Evolutionary conservation across 2,329 filamentous ascomycete genomes (phyloP).

Genomic region (Aureobasidium leucospermi): DNA sequence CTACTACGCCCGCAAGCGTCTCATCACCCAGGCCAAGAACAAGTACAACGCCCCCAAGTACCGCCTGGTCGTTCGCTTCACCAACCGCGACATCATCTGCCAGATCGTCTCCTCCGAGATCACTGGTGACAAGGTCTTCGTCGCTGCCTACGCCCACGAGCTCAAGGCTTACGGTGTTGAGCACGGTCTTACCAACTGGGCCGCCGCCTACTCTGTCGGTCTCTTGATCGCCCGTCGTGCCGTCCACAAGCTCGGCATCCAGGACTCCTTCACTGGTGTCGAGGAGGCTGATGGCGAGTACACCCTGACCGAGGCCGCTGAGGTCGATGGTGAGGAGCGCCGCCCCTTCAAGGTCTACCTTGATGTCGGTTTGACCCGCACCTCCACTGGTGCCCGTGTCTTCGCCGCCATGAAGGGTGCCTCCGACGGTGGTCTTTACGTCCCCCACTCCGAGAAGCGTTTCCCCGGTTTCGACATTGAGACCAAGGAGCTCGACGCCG

Average conservation of each 20-base stretch:
- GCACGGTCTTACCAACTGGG: slow-evolving; percentile 99
- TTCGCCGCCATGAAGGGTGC: slow-evolving; percentile 99
- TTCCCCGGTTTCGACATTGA: slow-evolving; percentile 99
- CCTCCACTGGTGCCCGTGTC: slow-evolving; percentile 96
- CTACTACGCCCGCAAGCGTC: slow-evolving; percentile 99
- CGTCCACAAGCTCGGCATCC: slow-evolving; percentile 92
- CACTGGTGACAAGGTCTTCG: slow-evolving; percentile 94
- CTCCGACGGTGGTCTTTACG: slow-evolving; percentile 91
- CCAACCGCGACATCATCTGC: slow-evolving; percentile 91
- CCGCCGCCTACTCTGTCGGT: slow-evolving; percentile 92
- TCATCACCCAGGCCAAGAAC: slow-evolving; percentile 99
- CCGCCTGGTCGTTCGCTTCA: slow-evolving; percentile 84
- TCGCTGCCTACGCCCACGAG: slow-evolving; percentile 91
- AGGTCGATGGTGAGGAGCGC: slow-evolving; percentile 79
- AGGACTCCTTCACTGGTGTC: slow-evolving; percentile 88
- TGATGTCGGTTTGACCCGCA: slow-evolving; percentile 94
- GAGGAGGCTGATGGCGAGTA: slow-evolving; percentile 97
- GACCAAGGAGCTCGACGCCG: slow-evolving; percentile 93
- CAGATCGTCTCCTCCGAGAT: slow-evolving; percentile 97
- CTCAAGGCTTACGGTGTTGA: slow-evolving; percentile 94
- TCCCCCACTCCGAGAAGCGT: slow-evolving; percentile 98
- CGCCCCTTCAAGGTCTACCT: slow-evolving; percentile 99
- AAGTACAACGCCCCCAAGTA: slow-evolving; percentile 99
- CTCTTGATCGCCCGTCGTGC: slow-evolving; percentile 94
- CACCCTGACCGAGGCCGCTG: slow-evolving; percentile 87